Conservation (phyloP, 176 grass and related monocot species). For the Tuctoria greenei region DNA sequence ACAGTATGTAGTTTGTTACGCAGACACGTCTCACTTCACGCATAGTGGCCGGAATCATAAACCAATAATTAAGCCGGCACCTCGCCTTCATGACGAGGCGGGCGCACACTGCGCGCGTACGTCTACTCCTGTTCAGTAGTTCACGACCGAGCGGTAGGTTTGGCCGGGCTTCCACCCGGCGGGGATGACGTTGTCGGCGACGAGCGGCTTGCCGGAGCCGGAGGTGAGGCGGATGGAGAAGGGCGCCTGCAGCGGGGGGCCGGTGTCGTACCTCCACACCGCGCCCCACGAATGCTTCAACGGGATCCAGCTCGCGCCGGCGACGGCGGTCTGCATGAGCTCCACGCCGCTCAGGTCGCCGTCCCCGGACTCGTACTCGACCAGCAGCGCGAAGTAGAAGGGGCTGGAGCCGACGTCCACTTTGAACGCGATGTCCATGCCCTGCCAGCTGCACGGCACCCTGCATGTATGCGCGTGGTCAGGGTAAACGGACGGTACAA, state of each 20-base stretch:
- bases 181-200: conserved; percentile 49
- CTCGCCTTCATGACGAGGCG: not conserved
- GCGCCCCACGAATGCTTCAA: conserved; percentile 73
- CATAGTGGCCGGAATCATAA: conserved; percentile 39
- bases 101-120: not conserved
- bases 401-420: conserved; percentile 77
- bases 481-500: conserved; percentile 13
- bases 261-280: conserved; percentile 52
- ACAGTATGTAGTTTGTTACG: too few relatives aligned
- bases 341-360: conserved; percentile 69
- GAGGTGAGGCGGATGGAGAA: conserved; percentile 62
- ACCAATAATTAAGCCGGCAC: conserved; percentile 30
- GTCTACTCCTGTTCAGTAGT: not conserved
- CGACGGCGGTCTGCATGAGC: conserved; percentile 43
- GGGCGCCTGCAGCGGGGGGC: conserved; percentile 27
- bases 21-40: too few relatives aligned
- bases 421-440: conserved; percentile 57
- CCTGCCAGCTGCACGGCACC: conserved; percentile 72
- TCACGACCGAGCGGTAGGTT: conserved; percentile 54
- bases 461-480: conserved; percentile 28
- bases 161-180: conserved; percentile 42
- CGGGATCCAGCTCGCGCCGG: conserved; percentile 27
- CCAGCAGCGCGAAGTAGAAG: conserved; percentile 64
- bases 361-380: conserved; percentile 72
- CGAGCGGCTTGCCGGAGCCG: conserved; percentile 47